Evolutionary conservation across 352 stramenopile species (phyloP).

Genomic region (Phytopythium sindhum): DNA sequence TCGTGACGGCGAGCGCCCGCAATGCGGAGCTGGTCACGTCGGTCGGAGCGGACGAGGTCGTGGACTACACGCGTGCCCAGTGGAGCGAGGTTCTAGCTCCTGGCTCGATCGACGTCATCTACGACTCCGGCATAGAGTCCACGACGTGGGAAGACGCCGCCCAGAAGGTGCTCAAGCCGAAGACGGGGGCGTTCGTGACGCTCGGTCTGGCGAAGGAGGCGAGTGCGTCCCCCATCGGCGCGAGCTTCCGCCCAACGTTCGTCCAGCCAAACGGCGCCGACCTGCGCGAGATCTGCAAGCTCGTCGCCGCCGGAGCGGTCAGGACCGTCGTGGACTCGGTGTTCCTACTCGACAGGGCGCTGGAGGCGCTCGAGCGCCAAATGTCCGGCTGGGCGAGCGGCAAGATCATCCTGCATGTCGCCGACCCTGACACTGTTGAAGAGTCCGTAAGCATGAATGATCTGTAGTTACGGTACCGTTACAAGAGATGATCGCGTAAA

Average conservation of each 20-base stretch:
- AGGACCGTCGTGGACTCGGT: constrained; percentile 39
- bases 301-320: constrained; percentile 39
- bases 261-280: too few relatives aligned
- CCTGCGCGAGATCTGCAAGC: constrained; percentile 21
- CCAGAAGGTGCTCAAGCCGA: constrained; percentile 18
- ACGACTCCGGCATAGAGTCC: constrained; percentile 27
- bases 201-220: constrained; percentile 8
- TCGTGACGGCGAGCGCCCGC: constrained; percentile 18
- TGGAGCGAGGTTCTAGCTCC: constrained; percentile 19
- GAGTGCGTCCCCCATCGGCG: constrained; percentile 37
- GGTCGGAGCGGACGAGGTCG: constrained; percentile 23
- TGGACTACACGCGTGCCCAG: constrained; percentile 32
- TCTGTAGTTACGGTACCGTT: too few relatives aligned
- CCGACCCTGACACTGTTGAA: neutral
- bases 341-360: constrained; percentile 41
- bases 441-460: too few relatives aligned
- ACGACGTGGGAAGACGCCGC: constrained; percentile 19
- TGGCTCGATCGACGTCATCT: constrained; percentile 32
- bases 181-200: constrained; percentile 13
- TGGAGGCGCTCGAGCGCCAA: constrained; percentile 38
- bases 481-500: too few relatives aligned
- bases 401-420: constrained; percentile 45
- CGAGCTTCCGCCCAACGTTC: constrained; percentile 3
- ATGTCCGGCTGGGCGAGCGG: constrained; percentile 48
- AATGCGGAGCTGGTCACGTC: constrained; percentile 23